Evolutionary conservation across 805 yeast species (phyloP).

Genomic region (Ogataea degrootiae): DNA sequence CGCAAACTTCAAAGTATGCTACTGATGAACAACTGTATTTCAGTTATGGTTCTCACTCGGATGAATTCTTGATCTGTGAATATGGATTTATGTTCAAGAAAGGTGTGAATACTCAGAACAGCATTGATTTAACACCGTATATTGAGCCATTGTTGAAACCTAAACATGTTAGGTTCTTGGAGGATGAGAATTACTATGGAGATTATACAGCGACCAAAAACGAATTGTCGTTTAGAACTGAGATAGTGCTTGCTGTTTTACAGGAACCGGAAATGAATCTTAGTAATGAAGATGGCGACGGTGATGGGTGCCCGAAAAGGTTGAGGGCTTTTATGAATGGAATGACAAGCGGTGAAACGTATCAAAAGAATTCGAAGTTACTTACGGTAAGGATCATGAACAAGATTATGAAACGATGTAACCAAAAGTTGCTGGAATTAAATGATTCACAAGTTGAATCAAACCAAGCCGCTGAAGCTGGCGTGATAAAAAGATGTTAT

Average conservation of each 20-base stretch:
- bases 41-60: slow-evolving; percentile 85
- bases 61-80: slow-evolving; percentile 76
- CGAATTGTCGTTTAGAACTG: slow-evolving; percentile 65
- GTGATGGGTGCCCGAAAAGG: slow-evolving; percentile 25
- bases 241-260: slow-evolving; percentile 64
- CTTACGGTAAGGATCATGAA: slow-evolving; percentile 32
- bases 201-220: slow-evolving; percentile 61
- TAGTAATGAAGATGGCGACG: slow-evolving; percentile 2
- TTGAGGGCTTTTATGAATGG: slow-evolving; percentile 43
- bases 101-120: slow-evolving; percentile 57
- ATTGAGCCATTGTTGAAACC: slow-evolving; percentile 33
- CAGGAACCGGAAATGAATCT: slow-evolving; percentile 29
- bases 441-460: slow-evolving; percentile 7
- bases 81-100: slow-evolving; percentile 67
- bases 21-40: slow-evolving; percentile 57
- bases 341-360: slow-evolving; percentile 39
- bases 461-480: slow-evolving; percentile 14
- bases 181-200: slow-evolving; percentile 54
- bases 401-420: slow-evolving; percentile 13
- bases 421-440: not conserved
- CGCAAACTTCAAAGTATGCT: slow-evolving; percentile 29
- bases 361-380: slow-evolving; percentile 27
- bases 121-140: slow-evolving; percentile 52
- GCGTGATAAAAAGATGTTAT: slow-evolving; percentile 16
- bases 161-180: slow-evolving; percentile 41